Conservation (phyloP, 768 basidiomycete species). For the Kwoniella botswanensis region DNA sequence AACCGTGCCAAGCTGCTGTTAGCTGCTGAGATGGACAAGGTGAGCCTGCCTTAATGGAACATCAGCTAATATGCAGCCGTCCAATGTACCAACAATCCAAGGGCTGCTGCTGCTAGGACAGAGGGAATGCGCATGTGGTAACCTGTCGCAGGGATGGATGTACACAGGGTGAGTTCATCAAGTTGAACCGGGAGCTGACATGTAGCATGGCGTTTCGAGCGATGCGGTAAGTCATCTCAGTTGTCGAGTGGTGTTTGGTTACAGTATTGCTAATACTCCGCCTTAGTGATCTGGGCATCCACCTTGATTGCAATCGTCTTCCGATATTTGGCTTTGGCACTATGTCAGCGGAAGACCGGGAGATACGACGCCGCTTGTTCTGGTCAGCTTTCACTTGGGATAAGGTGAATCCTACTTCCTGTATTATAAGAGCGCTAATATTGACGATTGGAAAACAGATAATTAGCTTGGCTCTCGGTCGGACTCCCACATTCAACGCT, state of each 20-base stretch:
- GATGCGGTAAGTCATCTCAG: conserved; percentile 24
- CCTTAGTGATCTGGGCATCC: conserved; percentile 33
- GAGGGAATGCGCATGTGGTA: conserved; percentile 31
- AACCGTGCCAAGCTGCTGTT: conserved; percentile 26
- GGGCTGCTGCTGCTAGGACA: conserved; percentile 32
- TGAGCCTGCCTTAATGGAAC: neutral
- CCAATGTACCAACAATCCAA: conserved; percentile 34
- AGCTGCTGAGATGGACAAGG: conserved; percentile 34
- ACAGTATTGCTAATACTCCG: neutral
- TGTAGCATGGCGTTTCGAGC: conserved; percentile 32
- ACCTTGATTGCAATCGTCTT: conserved; percentile 30
- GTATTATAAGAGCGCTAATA: neutral
- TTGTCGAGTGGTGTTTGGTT: neutral
- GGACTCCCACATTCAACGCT: conserved; percentile 36
- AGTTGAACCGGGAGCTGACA: conserved; percentile 9
- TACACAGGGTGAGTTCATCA: conserved; percentile 31
- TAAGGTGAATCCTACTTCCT: conserved; percentile 18
- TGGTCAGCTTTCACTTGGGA: conserved; percentile 40
- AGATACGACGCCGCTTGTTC: conserved; percentile 34
- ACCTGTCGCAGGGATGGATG: conserved; percentile 32
- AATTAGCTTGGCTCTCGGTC: conserved; percentile 31
- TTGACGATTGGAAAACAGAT: conserved; percentile 14
- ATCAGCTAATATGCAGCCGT: conserved; percentile 18
- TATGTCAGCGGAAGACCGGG: conserved; percentile 30
- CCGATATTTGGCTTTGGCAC: conserved; percentile 39